Base-by-base conservation (phyloP, 495 filamentous ascomycete genomes). In the Xylaria sp. region DNA sequence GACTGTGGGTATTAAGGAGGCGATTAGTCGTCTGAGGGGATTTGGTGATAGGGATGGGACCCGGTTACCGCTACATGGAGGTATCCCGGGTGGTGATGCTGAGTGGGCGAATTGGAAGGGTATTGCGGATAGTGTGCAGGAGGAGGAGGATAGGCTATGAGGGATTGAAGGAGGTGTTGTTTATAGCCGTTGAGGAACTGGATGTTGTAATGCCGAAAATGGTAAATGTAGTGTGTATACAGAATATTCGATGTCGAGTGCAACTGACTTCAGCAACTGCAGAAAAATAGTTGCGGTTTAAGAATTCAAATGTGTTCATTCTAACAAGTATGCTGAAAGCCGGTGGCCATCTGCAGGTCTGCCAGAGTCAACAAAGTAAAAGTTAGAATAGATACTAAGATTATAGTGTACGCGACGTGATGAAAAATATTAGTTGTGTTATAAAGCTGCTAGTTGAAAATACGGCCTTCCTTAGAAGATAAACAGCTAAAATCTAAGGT, bases 1-100 rank as follows among this genome's bases (percentile, higher is more conserved):
- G 1, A 84, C 86, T 0, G 80, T 89, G 1, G 90, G 89, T 1
- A 90, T 91, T 70, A 90, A 90, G 74, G 90, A 91, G 78, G 90
- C 86, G 3, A 79, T 86, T 14, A 85, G 78, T 41, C 79, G 90
- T 29, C 72, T 88, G 26, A 78, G 85, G 17, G 84, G 85, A 0
- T 82, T 90, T 52, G 89, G 89, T 1, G 83, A 84, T 50, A 78
- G 78, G 33, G 88, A 87, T 69, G 88, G 85, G 2, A 88, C 85
- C 15, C 78, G 89, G 41, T 73, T 90, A 70, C 89, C 89, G 7
- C 71, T 91, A 11, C 61, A 72, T 1, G 88, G 86, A 0, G 84
- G 83, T 1, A 79, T 89, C 67, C 77, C 83, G 0, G 86, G 84
- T 6, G 86, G 82, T 2, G 80, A 81, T 72, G 68, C 69, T 6